Base-by-base conservation (phyloP, 257 asterid genomes). In the Misopates orontium region DNA sequence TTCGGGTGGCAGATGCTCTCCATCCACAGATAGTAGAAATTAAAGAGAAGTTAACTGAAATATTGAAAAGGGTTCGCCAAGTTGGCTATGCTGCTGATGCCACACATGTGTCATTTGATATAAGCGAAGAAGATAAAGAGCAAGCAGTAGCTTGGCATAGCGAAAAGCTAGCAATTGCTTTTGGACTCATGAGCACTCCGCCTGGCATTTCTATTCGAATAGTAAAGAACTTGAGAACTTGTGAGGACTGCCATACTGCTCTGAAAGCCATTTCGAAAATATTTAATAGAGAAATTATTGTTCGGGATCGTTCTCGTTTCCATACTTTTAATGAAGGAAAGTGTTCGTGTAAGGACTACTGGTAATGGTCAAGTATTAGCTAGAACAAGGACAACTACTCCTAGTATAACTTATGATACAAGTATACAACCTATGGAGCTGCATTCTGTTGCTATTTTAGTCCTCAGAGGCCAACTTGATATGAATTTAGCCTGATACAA, bases 121-220 rank as follows among this genome's bases (percentile, higher is more conserved):
- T 85, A 19, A 68, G 79, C 10, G 90, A 84, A 57, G 84, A 82
- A 69, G 94, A 87, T 66, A 85, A 83, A 73, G 86, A 70, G 71
- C 75, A 83, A 69, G 87, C 91, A 19, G 86, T 85, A 25, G 81
- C 83, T 49, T 89, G 78, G 90, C 94, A 86, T 57, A 80, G 90
- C 64, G 90, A 89, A 66, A 86, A 84, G 76, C 77, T 86, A 59
- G 94, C 90, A 6, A 16, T 83, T 64, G 85, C 85, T 2, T 84
- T 79, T 74, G 93, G 84, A 41, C 67, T 85, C 44, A 77, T 84
- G 85, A 68, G 56, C 55, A 79, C 79, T 49, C 39, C 4, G 19
- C 71, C 79, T 11, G 68, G 75, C 61, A 73, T 76, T 64, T 71
- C 68, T 19, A 74, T 85, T 10, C 59, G 75, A 47, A 80, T 83